These are phyloP conservation scores for Trifolium fragiferum DNA, from an alignment of 306 rosid genomes.

Conservation along the genomic window DNA sequence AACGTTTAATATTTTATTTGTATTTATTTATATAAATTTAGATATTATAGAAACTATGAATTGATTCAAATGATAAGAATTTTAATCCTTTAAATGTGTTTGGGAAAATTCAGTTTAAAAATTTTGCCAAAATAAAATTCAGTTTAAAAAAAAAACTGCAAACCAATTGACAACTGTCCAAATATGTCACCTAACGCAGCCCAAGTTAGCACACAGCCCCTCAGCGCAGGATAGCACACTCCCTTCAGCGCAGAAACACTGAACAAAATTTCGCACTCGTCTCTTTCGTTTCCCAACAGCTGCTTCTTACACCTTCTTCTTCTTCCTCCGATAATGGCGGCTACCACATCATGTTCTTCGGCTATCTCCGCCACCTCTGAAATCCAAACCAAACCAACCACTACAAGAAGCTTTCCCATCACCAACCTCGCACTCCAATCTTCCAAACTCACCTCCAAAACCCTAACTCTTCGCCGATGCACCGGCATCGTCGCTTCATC, in stretches of 20 bases:
- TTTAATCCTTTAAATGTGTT: too few species aligned
- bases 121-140: too few species aligned
- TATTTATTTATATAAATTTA: too few species aligned
- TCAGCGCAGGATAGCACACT: slow-evolving; percentile 23
- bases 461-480: slow-evolving; percentile 43
- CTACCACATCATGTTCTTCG: slow-evolving; percentile 39
- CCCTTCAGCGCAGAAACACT: neutral
- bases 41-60: too few species aligned
- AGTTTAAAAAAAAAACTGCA: too few species aligned
- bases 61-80: too few species aligned
- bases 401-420: slow-evolving; percentile 37
- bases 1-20: too few species aligned
- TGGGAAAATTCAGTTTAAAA: too few species aligned
- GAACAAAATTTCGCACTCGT: neutral
- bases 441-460: slow-evolving; percentile 36
- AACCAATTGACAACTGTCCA: too few species aligned
- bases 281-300: neutral
- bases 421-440: slow-evolving; percentile 46
- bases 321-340: slow-evolving; percentile 43
- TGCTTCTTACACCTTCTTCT: neutral
- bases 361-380: slow-evolving; percentile 42
- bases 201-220: neutral
- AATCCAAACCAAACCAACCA: neutral
- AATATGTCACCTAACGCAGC: too few species aligned
- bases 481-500: slow-evolving; percentile 39